phyloP scores from a whole-genome alignment of 176 grass and related monocot genomes.

The Tuctoria greenei region DNA sequence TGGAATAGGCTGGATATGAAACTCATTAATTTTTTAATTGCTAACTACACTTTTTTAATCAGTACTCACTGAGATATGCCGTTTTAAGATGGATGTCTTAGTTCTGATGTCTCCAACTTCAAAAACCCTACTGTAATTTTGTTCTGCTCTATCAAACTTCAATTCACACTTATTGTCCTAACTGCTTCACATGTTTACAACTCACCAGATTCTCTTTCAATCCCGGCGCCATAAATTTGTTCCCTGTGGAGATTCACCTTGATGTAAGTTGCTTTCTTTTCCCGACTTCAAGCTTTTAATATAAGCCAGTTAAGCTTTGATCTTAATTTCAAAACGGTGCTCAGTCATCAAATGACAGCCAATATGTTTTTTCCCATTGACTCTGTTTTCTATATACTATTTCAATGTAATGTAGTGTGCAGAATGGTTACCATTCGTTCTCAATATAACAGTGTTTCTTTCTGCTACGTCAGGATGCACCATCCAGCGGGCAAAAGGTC shows the following conservation, averaged over 20 bases:
- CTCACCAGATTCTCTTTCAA: slow-evolving; percentile 86
- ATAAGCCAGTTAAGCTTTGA: neutral
- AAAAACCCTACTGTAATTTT: neutral
- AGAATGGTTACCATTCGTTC: neutral
- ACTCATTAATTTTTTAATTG: too few relatives aligned
- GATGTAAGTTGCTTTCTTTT: slow-evolving; percentile 67
- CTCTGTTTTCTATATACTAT: neutral
- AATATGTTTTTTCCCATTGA: neutral
- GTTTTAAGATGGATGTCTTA: neutral
- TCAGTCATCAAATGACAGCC: neutral
- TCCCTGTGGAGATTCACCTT: slow-evolving; percentile 87
- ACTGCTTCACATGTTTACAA: slow-evolving; percentile 26
- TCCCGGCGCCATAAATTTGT: slow-evolving; percentile 82
- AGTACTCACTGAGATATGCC: neutral
- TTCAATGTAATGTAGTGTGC: neutral
- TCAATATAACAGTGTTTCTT: slow-evolving; percentile 23
- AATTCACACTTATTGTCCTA: neutral
- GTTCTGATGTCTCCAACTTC: neutral
- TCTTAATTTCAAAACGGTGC: neutral
- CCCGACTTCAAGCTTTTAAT: neutral
- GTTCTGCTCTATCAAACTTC: neutral
- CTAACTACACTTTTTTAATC: too few relatives aligned
- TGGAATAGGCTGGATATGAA: too few relatives aligned
- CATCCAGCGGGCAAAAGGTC: slow-evolving; percentile 43
- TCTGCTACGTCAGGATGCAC: slow-evolving; percentile 48